Base-by-base conservation (phyloP, 768 basidiomycete genomes). In the Boletus vinaceobasis region DNA sequence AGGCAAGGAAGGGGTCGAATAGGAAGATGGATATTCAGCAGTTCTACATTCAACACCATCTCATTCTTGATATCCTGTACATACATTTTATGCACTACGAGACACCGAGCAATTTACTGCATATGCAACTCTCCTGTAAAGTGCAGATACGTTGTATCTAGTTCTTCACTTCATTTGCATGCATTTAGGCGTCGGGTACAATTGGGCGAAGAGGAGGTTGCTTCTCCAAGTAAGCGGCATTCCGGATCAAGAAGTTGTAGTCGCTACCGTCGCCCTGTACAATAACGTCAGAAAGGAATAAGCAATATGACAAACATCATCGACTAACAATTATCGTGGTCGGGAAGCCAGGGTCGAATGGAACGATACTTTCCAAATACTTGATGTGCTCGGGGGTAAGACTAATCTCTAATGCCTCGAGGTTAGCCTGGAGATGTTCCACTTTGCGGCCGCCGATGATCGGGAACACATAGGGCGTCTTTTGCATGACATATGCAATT, bases 401-500 rank as follows among this genome's bases (percentile, higher is more conserved):
- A 7, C 58, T 56, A 42, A 79, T 71, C 37, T 71, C 67, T n/a
- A 79, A 62, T 13, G 77, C 77, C 53, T 77, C 69, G 27, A 80
- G 56, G 53, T 78, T 80, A 31, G 70, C 72, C 27, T 64, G 43
- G 23, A 80, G 56, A 17, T 78, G 74, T 63, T 78, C 73, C 36
- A 76, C 62, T 54, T 79, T 80, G 61, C 76, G 70, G 5, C 75
- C 73, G 7, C 75, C 76, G 27, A 77, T 60, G 45, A 77, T 66
- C 0, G 75, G 75, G 59, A 79, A 79, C 8, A 77, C 75, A 40
- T 73, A 76, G 1, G 74, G 72, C n/a, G 76, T 64, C 61, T 79
- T 80, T 43, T 75, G 75, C 67, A 79, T 69, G 38, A 79, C 61
- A 43, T 77, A 77, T 15, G 75, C 74, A 53, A 79, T 73, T 10